Base-by-base conservation (phyloP, 768 basidiomycete genomes). In the Xerocomus potaroensis region DNA sequence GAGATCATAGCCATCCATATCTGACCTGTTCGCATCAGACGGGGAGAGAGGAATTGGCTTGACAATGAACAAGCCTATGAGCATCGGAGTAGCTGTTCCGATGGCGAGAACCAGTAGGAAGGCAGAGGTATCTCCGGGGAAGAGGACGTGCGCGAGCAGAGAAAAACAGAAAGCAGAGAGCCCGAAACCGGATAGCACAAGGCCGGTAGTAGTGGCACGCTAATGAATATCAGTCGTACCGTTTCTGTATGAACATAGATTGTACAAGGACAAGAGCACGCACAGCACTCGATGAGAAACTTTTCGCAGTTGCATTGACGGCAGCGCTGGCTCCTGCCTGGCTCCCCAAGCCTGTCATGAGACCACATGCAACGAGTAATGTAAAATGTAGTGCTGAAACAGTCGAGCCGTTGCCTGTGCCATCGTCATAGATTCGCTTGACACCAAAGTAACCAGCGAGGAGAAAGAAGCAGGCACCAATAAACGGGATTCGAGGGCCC, bases 151-250 rank as follows among this genome's bases (percentile, higher is more conserved):
- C 0, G 89, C 81, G 31, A 94, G 67, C 1, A 81, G 76, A 10
- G 89, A 87, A 68, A 94, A 96, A 51, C 88, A 72, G 72, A 95
- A 94, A 0, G 93, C 93, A 0, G 90, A 92, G 11, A 97, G 78
- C 0, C 93, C 92, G 52, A 90, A 91, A 26, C 90, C 92, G 0
- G 90, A 89, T n/a, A 92, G 66, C 29, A 93, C 91, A 10, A 91
- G 61, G 2, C 85, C 84, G 0, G 86, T 89, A 9, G 82, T 78
- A 0, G 81, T 82, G 12, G 84, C 91, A 16, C 91, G 76, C 85
- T 90, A 38, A 16, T 39, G 27, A 22, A 43, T 16, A 39, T 42
- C 27, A 43, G 24, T 7, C 18, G 6, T 7, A 9, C 9, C 9
- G 26, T 27, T 27, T 19, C 10, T 26, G 23, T 24, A 14, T 39